Conservation (phyloP, 2,329 filamentous ascomycete species). For the Clarireedia monteithiana region DNA sequence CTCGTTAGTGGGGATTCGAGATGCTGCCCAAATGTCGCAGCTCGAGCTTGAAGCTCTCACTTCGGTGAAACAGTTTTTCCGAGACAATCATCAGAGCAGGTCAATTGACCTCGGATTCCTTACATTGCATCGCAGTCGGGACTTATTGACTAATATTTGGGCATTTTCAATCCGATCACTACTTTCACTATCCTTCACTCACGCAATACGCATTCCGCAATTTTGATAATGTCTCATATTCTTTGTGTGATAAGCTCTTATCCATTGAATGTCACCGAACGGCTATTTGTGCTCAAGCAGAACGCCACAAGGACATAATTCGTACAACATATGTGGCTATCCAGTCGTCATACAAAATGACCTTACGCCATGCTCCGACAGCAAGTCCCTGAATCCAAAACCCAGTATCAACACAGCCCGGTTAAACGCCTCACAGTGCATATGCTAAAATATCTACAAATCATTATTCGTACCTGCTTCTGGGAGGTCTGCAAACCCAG, state of each 20-base stretch:
- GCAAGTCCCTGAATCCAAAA: background rate
- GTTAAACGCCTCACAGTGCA: conserved; percentile 9
- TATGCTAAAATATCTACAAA: conserved; percentile 1
- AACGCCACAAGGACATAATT: conserved; percentile 2
- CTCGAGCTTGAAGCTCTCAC: background rate
- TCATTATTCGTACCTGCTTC: conserved; percentile 19
- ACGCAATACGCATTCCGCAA: background rate
- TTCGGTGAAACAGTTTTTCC: conserved; percentile 6
- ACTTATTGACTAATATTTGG: background rate
- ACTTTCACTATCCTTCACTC: background rate
- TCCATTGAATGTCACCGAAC: background rate
- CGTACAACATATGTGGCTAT: conserved; percentile 4
- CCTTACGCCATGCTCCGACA: conserved; percentile 2
- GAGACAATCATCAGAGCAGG: background rate
- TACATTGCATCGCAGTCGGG: too few relatives aligned
- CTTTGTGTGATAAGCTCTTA: background rate
- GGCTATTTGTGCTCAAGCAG: conserved; percentile 1
- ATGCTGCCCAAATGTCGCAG: background rate
- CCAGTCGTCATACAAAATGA: background rate
- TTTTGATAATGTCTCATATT: background rate
- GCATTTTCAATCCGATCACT: background rate
- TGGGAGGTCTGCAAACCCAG: conserved; percentile 24
- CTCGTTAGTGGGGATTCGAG: background rate
- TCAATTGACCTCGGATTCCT: too few relatives aligned
- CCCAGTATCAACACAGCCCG: conserved; percentile 1